A percentile compares a stretch with the other conserved stretches of the same genome.
These are phyloP conservation scores for Leccinellum rugosiceps DNA, from an alignment of 768 basidiomycete species.

Conservation along the genomic window DNA sequence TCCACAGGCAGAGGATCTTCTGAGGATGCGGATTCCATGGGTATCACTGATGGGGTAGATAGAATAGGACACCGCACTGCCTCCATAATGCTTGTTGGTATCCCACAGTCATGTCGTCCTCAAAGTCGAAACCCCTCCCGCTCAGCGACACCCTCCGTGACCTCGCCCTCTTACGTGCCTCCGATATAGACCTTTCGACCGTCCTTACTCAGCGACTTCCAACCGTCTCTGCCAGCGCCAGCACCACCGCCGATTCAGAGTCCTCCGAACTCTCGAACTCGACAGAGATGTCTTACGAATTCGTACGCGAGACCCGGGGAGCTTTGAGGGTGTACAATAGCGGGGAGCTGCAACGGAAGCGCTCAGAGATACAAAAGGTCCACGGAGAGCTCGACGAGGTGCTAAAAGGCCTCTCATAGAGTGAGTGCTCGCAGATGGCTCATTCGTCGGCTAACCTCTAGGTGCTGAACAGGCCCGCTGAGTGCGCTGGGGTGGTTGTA, in stretches of 20 bases:
- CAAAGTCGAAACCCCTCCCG: constrained; percentile 45
- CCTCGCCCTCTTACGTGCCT: constrained; percentile 66
- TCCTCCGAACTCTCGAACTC: constrained; percentile 13
- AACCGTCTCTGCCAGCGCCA: neutral
- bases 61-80: too few relatives aligned
- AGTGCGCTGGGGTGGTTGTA: neutral
- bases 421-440: constrained; percentile 11
- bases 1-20: neutral
- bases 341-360: constrained; percentile 53
- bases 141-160: constrained; percentile 62
- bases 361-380: constrained; percentile 52
- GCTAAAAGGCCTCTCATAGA: constrained; percentile 29
- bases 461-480: too few relatives aligned
- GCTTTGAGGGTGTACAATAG: constrained; percentile 44
- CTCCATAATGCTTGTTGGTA: neutral
- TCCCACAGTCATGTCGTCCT: constrained; percentile 22
- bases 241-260: constrained; percentile 1
- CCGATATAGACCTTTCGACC: constrained; percentile 42
- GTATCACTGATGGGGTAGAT: too few relatives aligned
- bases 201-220: constrained; percentile 22
- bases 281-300: constrained; percentile 52
- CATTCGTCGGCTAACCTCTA: neutral
- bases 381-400: constrained; percentile 55
- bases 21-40: constrained; percentile 15
- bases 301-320: constrained; percentile 52